Conservation (phyloP, 2,329 filamentous ascomycete species). For the Cladosporium colombiae region DNA sequence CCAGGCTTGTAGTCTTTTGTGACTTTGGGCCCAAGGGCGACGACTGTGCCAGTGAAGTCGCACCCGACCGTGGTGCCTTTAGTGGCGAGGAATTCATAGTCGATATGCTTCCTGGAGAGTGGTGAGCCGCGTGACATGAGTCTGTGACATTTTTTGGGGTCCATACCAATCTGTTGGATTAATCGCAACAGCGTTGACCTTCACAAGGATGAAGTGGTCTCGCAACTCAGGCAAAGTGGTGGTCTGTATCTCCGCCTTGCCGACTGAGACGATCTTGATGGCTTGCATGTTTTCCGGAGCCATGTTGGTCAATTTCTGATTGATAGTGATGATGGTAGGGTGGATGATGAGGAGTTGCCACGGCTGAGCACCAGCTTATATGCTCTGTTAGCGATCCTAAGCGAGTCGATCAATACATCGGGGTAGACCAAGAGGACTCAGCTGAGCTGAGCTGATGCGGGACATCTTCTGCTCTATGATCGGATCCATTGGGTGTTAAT, state of each 20-base stretch:
- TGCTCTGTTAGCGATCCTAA: background rate
- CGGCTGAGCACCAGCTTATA: background rate
- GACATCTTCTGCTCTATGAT: background rate
- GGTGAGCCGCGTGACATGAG: background rate
- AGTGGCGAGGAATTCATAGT: background rate
- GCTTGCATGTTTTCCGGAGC: slow-evolving; percentile 35
- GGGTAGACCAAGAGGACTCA: background rate
- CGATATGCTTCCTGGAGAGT: slow-evolving; percentile 19
- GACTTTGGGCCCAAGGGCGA: slow-evolving; percentile 54
- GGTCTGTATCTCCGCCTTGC: slow-evolving; percentile 44
- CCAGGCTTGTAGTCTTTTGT: slow-evolving; percentile 50
- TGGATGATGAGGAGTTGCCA: background rate
- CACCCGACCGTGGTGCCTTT: slow-evolving; percentile 44
- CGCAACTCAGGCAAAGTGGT: slow-evolving; percentile 45
- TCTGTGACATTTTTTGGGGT: no score
- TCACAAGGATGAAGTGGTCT: slow-evolving; percentile 56
- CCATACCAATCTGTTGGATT: slow-evolving; percentile 22
- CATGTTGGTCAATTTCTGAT: background rate
- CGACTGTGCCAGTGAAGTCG: slow-evolving; percentile 57
- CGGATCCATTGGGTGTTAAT: background rate
- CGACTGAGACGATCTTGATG: slow-evolving; percentile 35
- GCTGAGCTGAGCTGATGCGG: background rate
- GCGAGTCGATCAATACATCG: background rate
- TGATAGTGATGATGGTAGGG: background rate
- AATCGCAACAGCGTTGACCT: slow-evolving; percentile 42